Base-by-base conservation (phyloP, 139 green algal genomes). In the Yamagishiella unicocca region DNA sequence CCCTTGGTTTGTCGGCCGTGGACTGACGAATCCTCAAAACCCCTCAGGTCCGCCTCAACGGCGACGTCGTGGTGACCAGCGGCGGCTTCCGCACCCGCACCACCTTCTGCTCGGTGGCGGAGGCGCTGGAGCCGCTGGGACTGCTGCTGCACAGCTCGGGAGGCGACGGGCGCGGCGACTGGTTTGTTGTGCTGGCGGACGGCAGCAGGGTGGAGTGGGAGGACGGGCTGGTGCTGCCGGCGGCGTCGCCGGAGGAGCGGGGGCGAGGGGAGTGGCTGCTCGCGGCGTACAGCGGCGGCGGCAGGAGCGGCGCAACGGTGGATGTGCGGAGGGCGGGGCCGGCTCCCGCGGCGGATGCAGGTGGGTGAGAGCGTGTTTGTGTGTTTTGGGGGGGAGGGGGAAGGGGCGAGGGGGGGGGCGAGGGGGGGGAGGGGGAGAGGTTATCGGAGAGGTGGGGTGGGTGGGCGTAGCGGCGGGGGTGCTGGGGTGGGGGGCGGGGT, bases 51-150 rank as follows among this genome's bases (percentile, higher is more conserved):
- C 42, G n/a, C 27, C 35, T 67, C 46, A 87, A 42, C 46, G 82
- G 82, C 14, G 82, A 87, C 24, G 67, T 87, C 37, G 42, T 72
- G 67, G 21, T 87, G 29, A 80, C 67, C 35, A 46, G 8, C 24
- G 82, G 82, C 37, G 82, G 82, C 68, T 87, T 46, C 67, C 37
- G 25, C 46, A 87, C 82, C 35, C 53, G 68, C 46, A 87, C 82
- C 67, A 87, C 82, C 46, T 87, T 81, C 33, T 27, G 31, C 5
- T 45, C 67, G 10, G 27, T 87, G 35, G 4, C 14, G 27, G 66
- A 87, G 80, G 80, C 27, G 7, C 42, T 86, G 24, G 17, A 33
- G 24, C 80, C 80, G 4, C 9, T 86, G 43, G 80, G 80, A 7
- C 31, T 86, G 6, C 46, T 12, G 3, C 46, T 82, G 46, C 29